Evolutionary conservation across 2,329 filamentous ascomycete species (phyloP).

Genomic region (Arthrobotrys musiformis): DNA sequence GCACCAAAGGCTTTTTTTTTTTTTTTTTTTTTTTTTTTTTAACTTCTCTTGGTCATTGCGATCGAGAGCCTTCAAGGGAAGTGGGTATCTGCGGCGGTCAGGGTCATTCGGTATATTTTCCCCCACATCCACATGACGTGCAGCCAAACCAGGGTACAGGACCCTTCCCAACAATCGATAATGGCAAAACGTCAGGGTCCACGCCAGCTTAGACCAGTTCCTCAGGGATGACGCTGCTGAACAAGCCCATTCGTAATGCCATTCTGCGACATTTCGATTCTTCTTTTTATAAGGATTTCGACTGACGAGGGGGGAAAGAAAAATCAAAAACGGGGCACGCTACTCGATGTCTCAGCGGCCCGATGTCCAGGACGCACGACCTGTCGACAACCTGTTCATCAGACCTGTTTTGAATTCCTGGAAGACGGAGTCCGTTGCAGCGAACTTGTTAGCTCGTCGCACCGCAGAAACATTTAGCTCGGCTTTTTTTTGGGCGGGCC

Average conservation of each 20-base stretch:
- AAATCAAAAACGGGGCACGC: conserved; percentile 18
- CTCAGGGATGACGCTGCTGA: conserved; percentile 15
- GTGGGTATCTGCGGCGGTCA: conserved; percentile 23
- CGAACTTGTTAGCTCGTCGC: too few species aligned
- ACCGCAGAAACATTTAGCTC: background rate
- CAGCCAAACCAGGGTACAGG: background rate
- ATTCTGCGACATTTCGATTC: conserved; percentile 40
- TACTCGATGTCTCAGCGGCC: conserved; percentile 7
- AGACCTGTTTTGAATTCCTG: background rate
- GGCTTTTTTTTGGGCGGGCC: background rate
- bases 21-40: background rate
- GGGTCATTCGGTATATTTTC: background rate
- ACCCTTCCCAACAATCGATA: conserved; percentile 36
- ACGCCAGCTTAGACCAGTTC: background rate
- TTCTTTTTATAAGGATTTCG: conserved; percentile 13
- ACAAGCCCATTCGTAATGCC: conserved; percentile 45
- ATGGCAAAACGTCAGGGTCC: conserved; percentile 42
- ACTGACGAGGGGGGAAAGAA: too few species aligned
- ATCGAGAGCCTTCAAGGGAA: conserved; percentile 16
- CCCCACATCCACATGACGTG: conserved; percentile 42
- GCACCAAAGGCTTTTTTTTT: conserved; percentile 15
- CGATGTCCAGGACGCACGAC: conserved; percentile 17
- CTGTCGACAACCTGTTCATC: conserved; percentile 4
- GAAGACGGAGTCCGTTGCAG: conserved; percentile 25
- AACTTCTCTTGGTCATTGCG: background rate